Conservation (phyloP, 208 protist genomes). For the Wallacemonas sp. region DNA sequence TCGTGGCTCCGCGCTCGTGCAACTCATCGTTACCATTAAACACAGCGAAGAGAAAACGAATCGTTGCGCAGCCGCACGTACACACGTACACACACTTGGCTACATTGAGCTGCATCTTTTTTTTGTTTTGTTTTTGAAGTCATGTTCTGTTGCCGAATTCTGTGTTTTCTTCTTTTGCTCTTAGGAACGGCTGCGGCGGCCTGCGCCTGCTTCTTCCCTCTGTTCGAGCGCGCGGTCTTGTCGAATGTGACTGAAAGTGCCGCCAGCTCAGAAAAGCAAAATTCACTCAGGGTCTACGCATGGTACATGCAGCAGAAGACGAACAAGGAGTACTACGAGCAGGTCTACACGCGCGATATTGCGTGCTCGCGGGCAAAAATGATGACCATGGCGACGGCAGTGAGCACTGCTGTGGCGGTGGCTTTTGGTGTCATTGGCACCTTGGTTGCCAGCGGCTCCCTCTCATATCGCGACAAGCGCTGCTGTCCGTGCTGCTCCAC, state of each 20-base stretch:
- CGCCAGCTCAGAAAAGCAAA: not conserved
- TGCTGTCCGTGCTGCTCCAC: constrained; percentile 16
- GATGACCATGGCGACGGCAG: constrained; percentile 12
- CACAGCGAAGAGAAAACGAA: too few relatives aligned
- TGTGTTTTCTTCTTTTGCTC: constrained; percentile 14
- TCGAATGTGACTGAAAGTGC: not conserved
- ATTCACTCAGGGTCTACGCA: constrained; percentile 2
- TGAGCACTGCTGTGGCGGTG: constrained; percentile 1
- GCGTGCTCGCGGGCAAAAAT: not conserved
- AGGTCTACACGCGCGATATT: constrained; percentile 10
- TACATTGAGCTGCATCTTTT: too few relatives aligned
- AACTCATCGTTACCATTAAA: too few relatives aligned
- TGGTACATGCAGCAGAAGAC: constrained; percentile 14
- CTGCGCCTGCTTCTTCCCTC: constrained; percentile 14
- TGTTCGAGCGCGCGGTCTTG: not conserved
- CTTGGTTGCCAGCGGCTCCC: constrained; percentile 4
- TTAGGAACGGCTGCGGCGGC: constrained; percentile 10
- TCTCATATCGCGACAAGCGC: constrained; percentile 1
- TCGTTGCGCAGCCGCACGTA: too few relatives aligned
- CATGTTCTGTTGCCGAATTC: constrained; percentile 17
- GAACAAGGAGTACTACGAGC: constrained; percentile 7
- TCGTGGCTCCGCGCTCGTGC: too few relatives aligned
- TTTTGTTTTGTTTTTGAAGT: too few relatives aligned
- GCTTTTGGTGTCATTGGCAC: constrained; percentile 16
- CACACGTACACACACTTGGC: too few relatives aligned